Base-by-base conservation (phyloP, 495 filamentous ascomycete species). In the Penicillium samsonianum region DNA sequence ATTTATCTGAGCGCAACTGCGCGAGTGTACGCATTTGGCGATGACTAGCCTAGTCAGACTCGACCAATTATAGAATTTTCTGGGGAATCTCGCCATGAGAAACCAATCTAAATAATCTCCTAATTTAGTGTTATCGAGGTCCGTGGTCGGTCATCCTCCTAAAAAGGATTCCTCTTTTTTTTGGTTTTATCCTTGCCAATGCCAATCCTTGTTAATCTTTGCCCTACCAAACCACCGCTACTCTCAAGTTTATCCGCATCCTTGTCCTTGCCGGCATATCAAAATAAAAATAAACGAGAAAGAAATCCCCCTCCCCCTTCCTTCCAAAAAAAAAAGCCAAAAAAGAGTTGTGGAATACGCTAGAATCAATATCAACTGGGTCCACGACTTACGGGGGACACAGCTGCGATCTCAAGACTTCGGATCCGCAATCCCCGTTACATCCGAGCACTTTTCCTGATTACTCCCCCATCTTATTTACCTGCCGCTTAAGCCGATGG, bases 371-470 rank as follows among this genome's bases (percentile, higher is more conserved):
- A 40, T 25, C 37, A 51, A 42, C 46, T 28, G 30, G 59, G 45
- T 19, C 56, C 45, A 51, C 51, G 60, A 58, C 59, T 50, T 22
- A 56, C 47, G 49, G 55, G 42, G 25, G 41, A 48, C 17, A 22
- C n/a, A 22, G 53, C 23, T 26, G 35, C 35, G 51, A 46, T 55
- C 53, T 47, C 31, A 26, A 54, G 40, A 26, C 41, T n/a, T 55
- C 53, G 53, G 57, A 59, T 47, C 62, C 62, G 50, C 63, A 66
- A 70, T 56, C 63, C 44, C 69, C 69, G 69, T 62, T 75, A 73
- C 70, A 68, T 71, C 72, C 72, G 68, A 67, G 46, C 58, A 58
- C 58, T 56, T 45, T 30, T 48, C 17, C 42, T 54, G 53, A 60
- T 59, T 45, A 28, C 19, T 51, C 41, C 12, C 44, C 55, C 42